phyloP scores from a whole-genome alignment of 768 basidiomycete species.

The Podaxis pistillaris region DNA sequence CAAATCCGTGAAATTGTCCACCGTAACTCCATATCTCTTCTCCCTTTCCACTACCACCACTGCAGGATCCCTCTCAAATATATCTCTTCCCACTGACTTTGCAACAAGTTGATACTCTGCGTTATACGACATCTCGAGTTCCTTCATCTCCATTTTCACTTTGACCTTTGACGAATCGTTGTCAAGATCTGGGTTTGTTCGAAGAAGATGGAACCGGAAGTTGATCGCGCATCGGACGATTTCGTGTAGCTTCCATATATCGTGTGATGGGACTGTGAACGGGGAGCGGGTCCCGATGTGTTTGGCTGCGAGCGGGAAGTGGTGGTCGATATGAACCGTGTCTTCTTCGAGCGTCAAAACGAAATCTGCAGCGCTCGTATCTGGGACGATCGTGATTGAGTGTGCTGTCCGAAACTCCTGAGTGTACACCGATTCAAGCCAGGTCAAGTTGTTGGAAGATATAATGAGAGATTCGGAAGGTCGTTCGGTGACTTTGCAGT shows the following conservation, averaged over 20 bases:
- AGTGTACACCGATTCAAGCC: conserved; percentile 26
- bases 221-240: conserved; percentile 21
- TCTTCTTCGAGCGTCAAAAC: conserved; percentile 19
- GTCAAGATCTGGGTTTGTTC: conserved; percentile 15
- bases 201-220: conserved; percentile 30
- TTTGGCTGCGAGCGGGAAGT: conserved; percentile 21
- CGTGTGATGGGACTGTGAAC: conserved; percentile 15
- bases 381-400: conserved; percentile 19
- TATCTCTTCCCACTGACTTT: conserved; percentile 24
- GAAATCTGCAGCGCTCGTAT: conserved; percentile 19
- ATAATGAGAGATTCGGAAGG: conserved; percentile 20
- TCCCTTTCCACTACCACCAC: conserved; percentile 22
- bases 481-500: conserved; percentile 23
- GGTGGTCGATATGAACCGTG: conserved; percentile 23
- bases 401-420: conserved; percentile 9
- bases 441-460: conserved; percentile 24
- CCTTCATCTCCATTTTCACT: conserved; percentile 31
- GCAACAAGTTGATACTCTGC: conserved; percentile 21
- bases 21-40: conserved; percentile 22
- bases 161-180: conserved; percentile 14
- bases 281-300: conserved; percentile 22
- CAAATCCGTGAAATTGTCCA: conserved; percentile 31
- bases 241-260: conserved; percentile 18
- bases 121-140: conserved; percentile 21
- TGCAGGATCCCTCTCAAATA: conserved; percentile 28